These are phyloP conservation scores for Pseudomassariella vexata DNA, from an alignment of 2,329 filamentous ascomycete species.

Conservation along the genomic window DNA sequence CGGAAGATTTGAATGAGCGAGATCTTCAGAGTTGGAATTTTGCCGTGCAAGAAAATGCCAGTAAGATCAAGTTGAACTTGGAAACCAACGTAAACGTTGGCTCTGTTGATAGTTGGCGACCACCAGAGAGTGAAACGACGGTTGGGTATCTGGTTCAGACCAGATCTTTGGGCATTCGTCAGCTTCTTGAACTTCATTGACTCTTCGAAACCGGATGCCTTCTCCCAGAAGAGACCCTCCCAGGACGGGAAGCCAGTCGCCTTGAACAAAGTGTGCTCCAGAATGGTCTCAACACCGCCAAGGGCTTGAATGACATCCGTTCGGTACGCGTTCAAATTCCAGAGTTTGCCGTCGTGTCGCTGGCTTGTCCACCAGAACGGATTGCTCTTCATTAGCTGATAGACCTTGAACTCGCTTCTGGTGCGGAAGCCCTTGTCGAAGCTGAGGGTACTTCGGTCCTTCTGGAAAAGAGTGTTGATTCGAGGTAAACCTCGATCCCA, in stretches of 20 bases:
- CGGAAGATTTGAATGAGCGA: constrained; percentile 98
- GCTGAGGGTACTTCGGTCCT: constrained; percentile 91
- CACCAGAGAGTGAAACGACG: constrained; percentile 98
- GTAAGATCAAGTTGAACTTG: constrained; percentile 97
- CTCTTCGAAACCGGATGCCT: constrained; percentile 45
- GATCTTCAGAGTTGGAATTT: constrained; percentile 97
- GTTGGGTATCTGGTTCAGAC: constrained; percentile 97
- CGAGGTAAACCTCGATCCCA: constrained; percentile 97
- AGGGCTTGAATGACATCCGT: constrained; percentile 96
- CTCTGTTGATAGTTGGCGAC: constrained; percentile 88
- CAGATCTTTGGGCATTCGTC: constrained; percentile 92
- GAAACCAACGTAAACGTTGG: constrained; percentile 99
- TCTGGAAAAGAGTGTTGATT: constrained; percentile 99
- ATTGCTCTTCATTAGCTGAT: constrained; percentile 98
- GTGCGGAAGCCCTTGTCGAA: constrained; percentile 98
- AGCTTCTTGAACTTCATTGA: constrained; percentile 98
- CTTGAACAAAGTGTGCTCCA: constrained; percentile 95
- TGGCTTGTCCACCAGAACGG: constrained; percentile 99
- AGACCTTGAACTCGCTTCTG: constrained; percentile 94
- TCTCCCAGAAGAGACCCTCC: constrained; percentile 79
- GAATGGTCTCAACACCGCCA: constrained; percentile 94
- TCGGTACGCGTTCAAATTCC: constrained; percentile 93
- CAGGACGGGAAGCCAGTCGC: constrained; percentile 94
- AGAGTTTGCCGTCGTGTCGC: constrained; percentile 92
- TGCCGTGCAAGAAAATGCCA: constrained; percentile 97